These are phyloP conservation scores for Cercophora scortea DNA, from an alignment of 495 filamentous ascomycete genomes.

Conservation along the genomic window DNA sequence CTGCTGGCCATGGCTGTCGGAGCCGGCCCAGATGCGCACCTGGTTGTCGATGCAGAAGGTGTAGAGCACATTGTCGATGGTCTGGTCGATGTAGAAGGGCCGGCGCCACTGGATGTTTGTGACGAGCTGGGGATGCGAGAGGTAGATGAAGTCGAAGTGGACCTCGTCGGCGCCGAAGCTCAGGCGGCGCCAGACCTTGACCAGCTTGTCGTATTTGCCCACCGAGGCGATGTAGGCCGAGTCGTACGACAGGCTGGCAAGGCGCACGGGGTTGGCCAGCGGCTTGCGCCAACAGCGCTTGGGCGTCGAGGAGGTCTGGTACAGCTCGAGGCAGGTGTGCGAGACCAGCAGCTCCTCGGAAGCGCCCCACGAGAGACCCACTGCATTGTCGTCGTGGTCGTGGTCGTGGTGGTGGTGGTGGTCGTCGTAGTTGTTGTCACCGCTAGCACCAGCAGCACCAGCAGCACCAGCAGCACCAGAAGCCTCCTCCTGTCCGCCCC, in stretches of 20 bases:
- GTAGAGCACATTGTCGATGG: constrained; percentile 83
- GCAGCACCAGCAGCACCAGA: too few species aligned
- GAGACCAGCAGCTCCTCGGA: constrained; percentile 76
- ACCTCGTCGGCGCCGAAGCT: constrained; percentile 79
- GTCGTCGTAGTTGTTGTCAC: too few species aligned
- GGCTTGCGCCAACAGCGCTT: constrained; percentile 62
- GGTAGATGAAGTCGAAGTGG: constrained; percentile 84
- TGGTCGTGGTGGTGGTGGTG: constrained; percentile 68
- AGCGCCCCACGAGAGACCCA: constrained; percentile 78
- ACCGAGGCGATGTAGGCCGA: constrained; percentile 77
- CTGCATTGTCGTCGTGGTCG: constrained; percentile 57
- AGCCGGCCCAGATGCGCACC: constrained; percentile 75
- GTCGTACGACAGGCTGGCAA: constrained; percentile 78
- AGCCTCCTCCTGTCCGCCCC: too few species aligned
- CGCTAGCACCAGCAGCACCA: too few species aligned
- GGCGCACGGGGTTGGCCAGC: constrained; percentile 65
- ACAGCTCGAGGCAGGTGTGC: constrained; percentile 62
- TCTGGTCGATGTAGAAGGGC: constrained; percentile 67
- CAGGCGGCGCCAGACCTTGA: constrained; percentile 88
- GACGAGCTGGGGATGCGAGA: constrained; percentile 72
- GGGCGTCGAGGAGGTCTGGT: constrained; percentile 46
- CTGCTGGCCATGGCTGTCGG: constrained; percentile 63
- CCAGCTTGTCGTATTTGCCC: constrained; percentile 69
- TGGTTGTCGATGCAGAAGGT: constrained; percentile 82
- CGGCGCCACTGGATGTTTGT: constrained; percentile 80